Percentiles rank a stretch among this genome's conserved stretches.
phyloP scores from a whole-genome alignment of 768 basidiomycete genomes.

The Chiua virens region DNA sequence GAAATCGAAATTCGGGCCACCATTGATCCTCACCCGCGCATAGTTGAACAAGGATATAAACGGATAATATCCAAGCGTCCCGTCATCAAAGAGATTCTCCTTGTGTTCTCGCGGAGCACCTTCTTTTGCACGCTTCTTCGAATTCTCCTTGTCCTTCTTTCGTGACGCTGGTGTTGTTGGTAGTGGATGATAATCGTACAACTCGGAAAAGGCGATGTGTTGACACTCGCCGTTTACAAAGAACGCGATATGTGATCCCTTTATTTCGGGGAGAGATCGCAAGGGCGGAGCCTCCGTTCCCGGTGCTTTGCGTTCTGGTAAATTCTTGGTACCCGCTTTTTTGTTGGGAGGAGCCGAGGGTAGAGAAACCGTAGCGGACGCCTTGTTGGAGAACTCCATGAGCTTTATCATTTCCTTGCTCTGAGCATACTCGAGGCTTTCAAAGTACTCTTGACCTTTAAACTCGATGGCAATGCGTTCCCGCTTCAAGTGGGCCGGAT shows the following conservation, averaged over 20 bases:
- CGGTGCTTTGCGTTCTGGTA: constrained; percentile 53
- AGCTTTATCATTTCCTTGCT: constrained; percentile 91
- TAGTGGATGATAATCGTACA: constrained; percentile 89
- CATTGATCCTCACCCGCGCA: constrained; percentile 80
- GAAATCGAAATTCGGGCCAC: constrained; percentile 84
- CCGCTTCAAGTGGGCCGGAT: constrained; percentile 82
- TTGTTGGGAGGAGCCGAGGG: constrained; percentile 57
- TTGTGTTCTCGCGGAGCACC: constrained; percentile 68
- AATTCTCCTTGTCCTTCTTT: constrained; percentile 55
- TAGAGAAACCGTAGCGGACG: constrained; percentile 51
- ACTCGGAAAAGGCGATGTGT: constrained; percentile 78
- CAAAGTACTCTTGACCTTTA: constrained; percentile 97
- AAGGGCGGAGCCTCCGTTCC: constrained; percentile 40
- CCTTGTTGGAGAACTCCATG: constrained; percentile 73
- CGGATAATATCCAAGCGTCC: constrained; percentile 92
- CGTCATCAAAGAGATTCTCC: constrained; percentile 91
- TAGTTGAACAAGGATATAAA: constrained; percentile 93
- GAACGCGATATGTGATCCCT: constrained; percentile 77
- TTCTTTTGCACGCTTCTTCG: constrained; percentile 59
- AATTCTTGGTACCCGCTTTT: constrained; percentile 66
- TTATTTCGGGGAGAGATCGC: constrained; percentile 68
- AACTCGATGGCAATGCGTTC: constrained; percentile 93
- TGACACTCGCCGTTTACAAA: constrained; percentile 90
- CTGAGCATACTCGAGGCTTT: constrained; percentile 84
- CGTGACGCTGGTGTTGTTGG: constrained; percentile 58